Percentiles rank a stretch among this genome's conserved stretches.
Conservation (phyloP, 2,329 filamentous ascomycete genomes). For the Phaeophleospora eucalypticola region DNA sequence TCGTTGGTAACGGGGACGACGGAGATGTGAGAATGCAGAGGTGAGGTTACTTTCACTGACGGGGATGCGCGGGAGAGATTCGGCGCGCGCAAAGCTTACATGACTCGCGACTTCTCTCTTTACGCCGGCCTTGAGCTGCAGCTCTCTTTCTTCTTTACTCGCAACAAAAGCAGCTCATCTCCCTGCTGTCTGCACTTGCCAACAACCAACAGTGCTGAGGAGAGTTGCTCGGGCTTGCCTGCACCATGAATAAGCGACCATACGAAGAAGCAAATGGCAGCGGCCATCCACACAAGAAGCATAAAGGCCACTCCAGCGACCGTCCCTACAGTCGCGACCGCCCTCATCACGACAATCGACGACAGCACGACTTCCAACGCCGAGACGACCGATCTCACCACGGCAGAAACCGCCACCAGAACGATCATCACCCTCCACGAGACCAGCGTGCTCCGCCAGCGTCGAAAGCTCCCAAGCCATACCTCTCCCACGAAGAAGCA, state of each 20-base stretch:
- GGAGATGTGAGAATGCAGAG: neutral
- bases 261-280: slow-evolving; percentile 10
- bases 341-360: no score
- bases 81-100: neutral
- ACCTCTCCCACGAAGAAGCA: slow-evolving; percentile 14
- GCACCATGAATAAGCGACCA: slow-evolving; percentile 19
- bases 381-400: no score
- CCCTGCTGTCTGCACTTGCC: slow-evolving; percentile 28
- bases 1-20: neutral
- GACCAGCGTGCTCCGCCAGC: neutral
- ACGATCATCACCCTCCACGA: neutral
- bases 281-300: slow-evolving; percentile 2
- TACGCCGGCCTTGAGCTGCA: neutral
- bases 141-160: neutral
- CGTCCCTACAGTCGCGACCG: neutral
- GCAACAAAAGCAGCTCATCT: slow-evolving; percentile 22
- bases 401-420: neutral
- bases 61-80: neutral
- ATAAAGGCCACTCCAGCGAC: neutral
- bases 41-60: neutral
- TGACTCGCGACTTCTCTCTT: neutral
- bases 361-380: no score
- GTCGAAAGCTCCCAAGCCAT: neutral
- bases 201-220: slow-evolving; percentile 28
- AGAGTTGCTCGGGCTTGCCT: slow-evolving; percentile 24